These are phyloP conservation scores for Clarireedia monteithiana DNA, from an alignment of 2,329 filamentous ascomycete genomes.

Conservation along the genomic window DNA sequence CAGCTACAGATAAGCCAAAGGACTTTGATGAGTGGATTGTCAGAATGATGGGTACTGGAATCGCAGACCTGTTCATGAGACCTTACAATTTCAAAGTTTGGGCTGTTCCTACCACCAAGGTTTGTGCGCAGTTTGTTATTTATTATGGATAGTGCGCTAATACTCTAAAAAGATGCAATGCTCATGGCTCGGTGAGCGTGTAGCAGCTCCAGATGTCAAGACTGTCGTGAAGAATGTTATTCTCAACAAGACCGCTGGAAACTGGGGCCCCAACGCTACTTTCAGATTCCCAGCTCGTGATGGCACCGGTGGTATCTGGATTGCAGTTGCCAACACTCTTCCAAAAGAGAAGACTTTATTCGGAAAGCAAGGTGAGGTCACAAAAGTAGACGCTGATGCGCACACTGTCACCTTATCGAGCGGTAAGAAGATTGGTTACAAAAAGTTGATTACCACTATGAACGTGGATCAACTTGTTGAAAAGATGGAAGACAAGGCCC, in stretches of 20 bases:
- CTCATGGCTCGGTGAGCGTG: slow-evolving; percentile 95
- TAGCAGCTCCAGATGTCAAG: slow-evolving; percentile 94
- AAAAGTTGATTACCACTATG: slow-evolving; percentile 95
- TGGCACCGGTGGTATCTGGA: slow-evolving; percentile 98
- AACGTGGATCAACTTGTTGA: slow-evolving; percentile 82
- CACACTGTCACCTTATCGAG: slow-evolving; percentile 78
- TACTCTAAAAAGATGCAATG: slow-evolving; percentile 80
- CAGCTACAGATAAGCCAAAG: slow-evolving; percentile 85
- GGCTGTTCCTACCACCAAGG: slow-evolving; percentile 96
- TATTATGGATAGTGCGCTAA: not conserved
- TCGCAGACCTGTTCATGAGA: slow-evolving; percentile 96
- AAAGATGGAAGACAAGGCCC: slow-evolving; percentile 79
- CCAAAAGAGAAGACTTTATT: slow-evolving; percentile 88
- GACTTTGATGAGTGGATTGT: slow-evolving; percentile 98
- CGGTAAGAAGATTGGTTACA: slow-evolving; percentile 82
- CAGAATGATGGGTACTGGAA: slow-evolving; percentile 78
- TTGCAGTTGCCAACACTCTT: slow-evolving; percentile 86
- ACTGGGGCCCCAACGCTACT: slow-evolving; percentile 96
- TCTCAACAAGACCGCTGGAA: slow-evolving; percentile 88
- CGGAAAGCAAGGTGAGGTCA: slow-evolving; percentile 75
- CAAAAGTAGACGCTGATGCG: slow-evolving; percentile 76
- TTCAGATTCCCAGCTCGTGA: slow-evolving; percentile 96
- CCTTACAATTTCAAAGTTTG: slow-evolving; percentile 99
- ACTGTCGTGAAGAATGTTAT: slow-evolving; percentile 88
- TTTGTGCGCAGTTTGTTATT: slow-evolving; percentile 33